These are phyloP conservation scores for Ceratocystis diversiconidia DNA, from an alignment of 2,329 filamentous ascomycete species.

Conservation along the genomic window DNA sequence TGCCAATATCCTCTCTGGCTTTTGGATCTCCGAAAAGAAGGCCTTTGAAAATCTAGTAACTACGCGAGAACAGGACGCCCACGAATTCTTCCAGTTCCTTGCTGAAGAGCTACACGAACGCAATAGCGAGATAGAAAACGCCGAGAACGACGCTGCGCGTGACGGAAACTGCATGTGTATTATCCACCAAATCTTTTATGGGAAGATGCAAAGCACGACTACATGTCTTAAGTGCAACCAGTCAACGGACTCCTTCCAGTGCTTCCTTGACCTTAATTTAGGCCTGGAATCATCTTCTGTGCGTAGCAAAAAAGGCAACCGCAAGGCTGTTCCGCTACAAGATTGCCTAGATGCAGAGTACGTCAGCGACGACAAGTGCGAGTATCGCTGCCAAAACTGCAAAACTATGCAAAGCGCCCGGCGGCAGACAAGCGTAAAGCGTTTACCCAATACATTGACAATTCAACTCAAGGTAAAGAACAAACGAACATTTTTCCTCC, in stretches of 20 bases:
- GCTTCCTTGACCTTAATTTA: slow-evolving; percentile 79
- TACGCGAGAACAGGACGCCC: slow-evolving; percentile 90
- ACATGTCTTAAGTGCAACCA: slow-evolving; percentile 81
- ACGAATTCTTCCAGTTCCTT: slow-evolving; percentile 93
- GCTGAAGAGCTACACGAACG: slow-evolving; percentile 80
- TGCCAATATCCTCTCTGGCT: slow-evolving; percentile 73
- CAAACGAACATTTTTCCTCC: not conserved
- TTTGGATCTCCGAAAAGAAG: slow-evolving; percentile 72
- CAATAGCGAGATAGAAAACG: slow-evolving; percentile 46
- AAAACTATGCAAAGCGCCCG: slow-evolving; percentile 62
- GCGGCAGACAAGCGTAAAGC: slow-evolving; percentile 72
- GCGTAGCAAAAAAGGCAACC: slow-evolving; percentile 40
- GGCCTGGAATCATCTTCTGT: slow-evolving; percentile 66
- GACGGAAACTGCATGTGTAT: slow-evolving; percentile 70
- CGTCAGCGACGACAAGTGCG: slow-evolving; percentile 72
- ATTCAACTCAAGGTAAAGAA: slow-evolving; percentile 73
- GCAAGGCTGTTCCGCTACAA: slow-evolving; percentile 40
- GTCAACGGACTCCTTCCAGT: slow-evolving; percentile 68
- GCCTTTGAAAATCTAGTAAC: slow-evolving; percentile 65
- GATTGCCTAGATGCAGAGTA: slow-evolving; percentile 77
- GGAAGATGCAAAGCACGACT: slow-evolving; percentile 77
- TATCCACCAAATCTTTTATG: slow-evolving; percentile 88
- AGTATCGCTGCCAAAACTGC: slow-evolving; percentile 77
- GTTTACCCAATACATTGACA: slow-evolving; percentile 73
- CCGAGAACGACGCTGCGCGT: slow-evolving; percentile 42